Conservation (phyloP, 768 basidiomycete genomes). For the Pluteus cervinus region DNA sequence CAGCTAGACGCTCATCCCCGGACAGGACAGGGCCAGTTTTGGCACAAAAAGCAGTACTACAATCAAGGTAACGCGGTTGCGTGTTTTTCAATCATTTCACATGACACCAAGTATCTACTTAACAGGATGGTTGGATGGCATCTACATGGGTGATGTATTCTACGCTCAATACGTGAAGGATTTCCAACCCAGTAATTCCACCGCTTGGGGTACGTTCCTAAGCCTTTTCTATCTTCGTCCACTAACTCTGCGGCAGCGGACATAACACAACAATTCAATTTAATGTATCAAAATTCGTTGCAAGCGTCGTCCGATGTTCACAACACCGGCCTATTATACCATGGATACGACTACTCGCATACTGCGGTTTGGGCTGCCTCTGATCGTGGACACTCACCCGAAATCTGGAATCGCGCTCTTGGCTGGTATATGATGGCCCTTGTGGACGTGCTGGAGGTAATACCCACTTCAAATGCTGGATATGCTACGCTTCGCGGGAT, state of each 20-base stretch:
- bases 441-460: conserved; percentile 36
- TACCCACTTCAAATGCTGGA: conserved; percentile 24
- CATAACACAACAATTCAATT: conserved; percentile 33
- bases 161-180: conserved; percentile 33
- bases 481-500: conserved; percentile 23
- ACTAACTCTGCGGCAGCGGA: no score
- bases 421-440: conserved; percentile 46
- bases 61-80: conserved; percentile 29
- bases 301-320: conserved; percentile 31
- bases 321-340: conserved; percentile 37
- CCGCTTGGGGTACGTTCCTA: conserved; percentile 30
- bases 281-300: conserved; percentile 37
- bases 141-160: conserved; percentile 42
- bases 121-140: conserved; percentile 39
- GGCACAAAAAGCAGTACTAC: conserved; percentile 25
- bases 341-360: conserved; percentile 42
- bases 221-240: conserved; percentile 5
- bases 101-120: not conserved
- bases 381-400: conserved; percentile 39
- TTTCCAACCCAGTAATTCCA: conserved; percentile 28
- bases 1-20: conserved; percentile 28
- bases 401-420: conserved; percentile 42
- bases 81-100: not conserved
- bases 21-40: conserved; percentile 25
- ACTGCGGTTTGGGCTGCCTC: conserved; percentile 36